These are phyloP conservation scores for Diddensiella caesifluorescens DNA, from an alignment of 805 yeast species.

Conservation along the genomic window DNA sequence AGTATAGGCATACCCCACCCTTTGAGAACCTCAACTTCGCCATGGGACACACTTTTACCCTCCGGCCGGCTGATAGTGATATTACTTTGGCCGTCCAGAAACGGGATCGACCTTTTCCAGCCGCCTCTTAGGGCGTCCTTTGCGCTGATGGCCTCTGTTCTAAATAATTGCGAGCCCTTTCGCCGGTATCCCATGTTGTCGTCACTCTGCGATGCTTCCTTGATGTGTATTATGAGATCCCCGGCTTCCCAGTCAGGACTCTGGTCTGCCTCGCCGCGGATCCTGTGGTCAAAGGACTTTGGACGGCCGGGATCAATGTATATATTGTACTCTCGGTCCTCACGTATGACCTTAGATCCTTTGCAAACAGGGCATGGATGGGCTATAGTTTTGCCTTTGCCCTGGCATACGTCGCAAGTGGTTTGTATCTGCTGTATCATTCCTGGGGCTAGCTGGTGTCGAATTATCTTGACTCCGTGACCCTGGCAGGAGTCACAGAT, in stretches of 20 bases:
- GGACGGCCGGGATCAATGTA: constrained; percentile 67
- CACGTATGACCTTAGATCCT: constrained; percentile 62
- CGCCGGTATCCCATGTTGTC: constrained; percentile 82
- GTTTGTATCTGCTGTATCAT: constrained; percentile 83
- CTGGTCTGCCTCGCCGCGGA: constrained; percentile 77
- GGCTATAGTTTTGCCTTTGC: constrained; percentile 63
- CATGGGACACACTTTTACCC: constrained; percentile 53
- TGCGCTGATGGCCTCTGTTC: constrained; percentile 72
- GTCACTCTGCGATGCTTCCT: constrained; percentile 45
- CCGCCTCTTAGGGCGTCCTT: constrained; percentile 74
- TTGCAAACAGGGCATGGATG: constrained; percentile 63
- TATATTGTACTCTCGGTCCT: constrained; percentile 51
- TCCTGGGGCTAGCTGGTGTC: constrained; percentile 79
- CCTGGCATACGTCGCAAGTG: constrained; percentile 74
- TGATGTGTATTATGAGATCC: constrained; percentile 57
- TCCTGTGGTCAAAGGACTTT: constrained; percentile 51
- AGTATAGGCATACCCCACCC: constrained; percentile 83
- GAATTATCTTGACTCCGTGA: constrained; percentile 57
- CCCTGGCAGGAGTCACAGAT: constrained; percentile 71
- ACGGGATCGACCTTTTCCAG: constrained; percentile 66
- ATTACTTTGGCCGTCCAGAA: constrained; percentile 56
- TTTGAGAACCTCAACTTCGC: constrained; percentile 63
- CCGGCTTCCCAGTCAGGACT: constrained; percentile 82
- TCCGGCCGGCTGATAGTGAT: constrained; percentile 44
- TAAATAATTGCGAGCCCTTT: constrained; percentile 62